Evolutionary conservation across 2,329 filamentous ascomycete species (phyloP).

Genomic region (Raffaelea deltoideospora): DNA sequence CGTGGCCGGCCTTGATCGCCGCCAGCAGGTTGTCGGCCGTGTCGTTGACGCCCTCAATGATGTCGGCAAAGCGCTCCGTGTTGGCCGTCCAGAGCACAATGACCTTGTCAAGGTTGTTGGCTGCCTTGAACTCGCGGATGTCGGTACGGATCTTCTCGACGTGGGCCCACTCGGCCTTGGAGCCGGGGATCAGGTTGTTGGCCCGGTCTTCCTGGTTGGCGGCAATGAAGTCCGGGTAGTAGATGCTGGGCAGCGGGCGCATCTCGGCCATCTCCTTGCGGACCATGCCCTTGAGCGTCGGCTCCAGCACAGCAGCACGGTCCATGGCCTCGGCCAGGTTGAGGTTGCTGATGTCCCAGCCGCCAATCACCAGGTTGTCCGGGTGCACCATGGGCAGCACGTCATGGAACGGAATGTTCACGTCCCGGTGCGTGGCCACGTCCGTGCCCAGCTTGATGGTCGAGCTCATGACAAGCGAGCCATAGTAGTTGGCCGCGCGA

Average conservation of each 20-base stretch:
- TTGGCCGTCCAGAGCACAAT: slow-evolving; percentile 98
- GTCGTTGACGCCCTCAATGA: slow-evolving; percentile 83
- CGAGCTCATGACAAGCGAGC: slow-evolving; percentile 91
- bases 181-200: slow-evolving; percentile 74
- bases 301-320: slow-evolving; percentile 85
- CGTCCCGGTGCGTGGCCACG: slow-evolving; percentile 65
- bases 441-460: slow-evolving; percentile 94
- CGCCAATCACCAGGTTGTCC: slow-evolving; percentile 86
- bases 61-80: slow-evolving; percentile 89
- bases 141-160: slow-evolving; percentile 88
- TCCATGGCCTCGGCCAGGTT: slow-evolving; percentile 89
- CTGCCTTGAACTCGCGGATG: slow-evolving; percentile 84
- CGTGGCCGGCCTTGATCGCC: slow-evolving; percentile 72
- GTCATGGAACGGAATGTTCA: slow-evolving; percentile 93
- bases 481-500: slow-evolving; percentile 89
- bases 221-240: slow-evolving; percentile 99
- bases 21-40: slow-evolving; percentile 87
- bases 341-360: slow-evolving; percentile 93
- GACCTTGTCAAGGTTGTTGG: slow-evolving; percentile 79
- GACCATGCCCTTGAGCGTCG: slow-evolving; percentile 77
- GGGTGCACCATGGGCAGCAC: slow-evolving; percentile 94
- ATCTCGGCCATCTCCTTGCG: slow-evolving; percentile 85
- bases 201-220: slow-evolving; percentile 95
- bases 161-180: slow-evolving; percentile 72
- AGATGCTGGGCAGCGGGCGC: slow-evolving; percentile 83